These are phyloP conservation scores for Mycosphaerella arachidis DNA, from an alignment of 2,329 filamentous ascomycete species.

Conservation along the genomic window DNA sequence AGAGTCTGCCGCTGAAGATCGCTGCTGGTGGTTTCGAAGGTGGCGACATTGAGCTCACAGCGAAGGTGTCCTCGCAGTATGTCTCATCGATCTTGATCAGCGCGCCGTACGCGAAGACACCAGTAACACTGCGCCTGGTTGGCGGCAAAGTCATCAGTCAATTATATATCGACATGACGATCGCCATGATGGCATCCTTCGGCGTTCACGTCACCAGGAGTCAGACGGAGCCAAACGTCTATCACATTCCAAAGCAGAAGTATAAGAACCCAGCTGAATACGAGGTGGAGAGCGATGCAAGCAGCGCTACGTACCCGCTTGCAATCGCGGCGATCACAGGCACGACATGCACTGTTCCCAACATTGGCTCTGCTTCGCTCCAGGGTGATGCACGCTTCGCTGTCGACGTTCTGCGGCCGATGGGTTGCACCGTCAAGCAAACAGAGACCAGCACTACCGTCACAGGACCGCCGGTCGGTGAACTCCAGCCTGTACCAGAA, in stretches of 20 bases:
- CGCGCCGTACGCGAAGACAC: slow-evolving; percentile 90
- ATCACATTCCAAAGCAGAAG: slow-evolving; percentile 79
- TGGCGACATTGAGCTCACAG: slow-evolving; percentile 84
- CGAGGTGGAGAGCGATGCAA: slow-evolving; percentile 92
- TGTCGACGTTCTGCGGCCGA: slow-evolving; percentile 79
- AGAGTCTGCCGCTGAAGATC: slow-evolving; percentile 79
- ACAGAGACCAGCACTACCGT: slow-evolving; percentile 84
- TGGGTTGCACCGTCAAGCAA: slow-evolving; percentile 90
- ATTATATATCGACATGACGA: slow-evolving; percentile 97
- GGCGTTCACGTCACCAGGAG: slow-evolving; percentile 77
- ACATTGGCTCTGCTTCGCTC: slow-evolving; percentile 86
- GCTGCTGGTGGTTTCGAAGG: slow-evolving; percentile 76
- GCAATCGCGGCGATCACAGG: slow-evolving; percentile 93
- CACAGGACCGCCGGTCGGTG: slow-evolving; percentile 73
- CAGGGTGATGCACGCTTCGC: slow-evolving; percentile 96
- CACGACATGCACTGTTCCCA: slow-evolving; percentile 91
- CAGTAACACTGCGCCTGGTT: slow-evolving; percentile 82
- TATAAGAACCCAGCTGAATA: slow-evolving; percentile 86
- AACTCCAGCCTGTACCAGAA: slow-evolving; percentile 68
- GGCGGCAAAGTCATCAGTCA: slow-evolving; percentile 98
- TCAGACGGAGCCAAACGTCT: slow-evolving; percentile 76
- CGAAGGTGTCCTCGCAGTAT: slow-evolving; percentile 97
- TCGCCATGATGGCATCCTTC: slow-evolving; percentile 93
- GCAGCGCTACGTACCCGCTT: slow-evolving; percentile 92
- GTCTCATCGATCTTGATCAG: slow-evolving; percentile 96